These are phyloP conservation scores for Russula ochroleuca DNA, from an alignment of 768 basidiomycete genomes.

Conservation along the genomic window DNA sequence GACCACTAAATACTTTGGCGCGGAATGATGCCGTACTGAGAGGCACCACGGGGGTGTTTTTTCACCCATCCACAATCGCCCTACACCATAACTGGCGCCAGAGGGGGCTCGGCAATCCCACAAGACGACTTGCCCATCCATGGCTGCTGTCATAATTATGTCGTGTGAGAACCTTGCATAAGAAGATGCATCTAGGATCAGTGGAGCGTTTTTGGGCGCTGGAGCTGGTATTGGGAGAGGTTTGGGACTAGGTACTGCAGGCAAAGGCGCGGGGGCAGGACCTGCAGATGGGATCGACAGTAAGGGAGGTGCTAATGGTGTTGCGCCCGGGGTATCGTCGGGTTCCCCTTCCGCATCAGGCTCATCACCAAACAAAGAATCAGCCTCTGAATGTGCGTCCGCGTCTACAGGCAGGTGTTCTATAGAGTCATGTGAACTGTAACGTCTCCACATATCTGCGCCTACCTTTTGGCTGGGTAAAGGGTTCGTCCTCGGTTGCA, in stretches of 20 bases:
- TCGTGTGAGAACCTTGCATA: conserved; percentile 73
- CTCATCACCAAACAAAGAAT: conserved; percentile 89
- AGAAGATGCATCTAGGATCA: conserved; percentile 56
- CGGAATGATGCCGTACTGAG: conserved; percentile 54
- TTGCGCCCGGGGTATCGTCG: conserved; percentile 25
- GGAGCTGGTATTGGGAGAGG: conserved; percentile 54
- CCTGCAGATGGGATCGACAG: conserved; percentile 24
- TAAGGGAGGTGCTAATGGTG: not conserved
- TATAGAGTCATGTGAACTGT: conserved; percentile 10
- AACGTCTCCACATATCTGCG: not conserved
- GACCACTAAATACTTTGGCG: conserved; percentile 13
- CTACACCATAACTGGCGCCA: conserved; percentile 60
- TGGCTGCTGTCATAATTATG: conserved; percentile 79
- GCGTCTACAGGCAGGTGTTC: conserved; percentile 33
- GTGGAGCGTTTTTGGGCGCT: conserved; percentile 68
- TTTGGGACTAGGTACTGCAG: conserved; percentile 42
- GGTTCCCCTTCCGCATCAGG: conserved; percentile 55
- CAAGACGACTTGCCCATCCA: conserved; percentile 88
- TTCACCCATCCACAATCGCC: conserved; percentile 83
- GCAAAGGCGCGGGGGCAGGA: conserved; percentile 19
- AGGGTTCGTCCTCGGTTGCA: conserved; percentile 6
- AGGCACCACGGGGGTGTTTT: conserved; percentile 96
- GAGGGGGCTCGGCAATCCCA: conserved; percentile 80
- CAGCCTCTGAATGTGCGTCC: conserved; percentile 73
- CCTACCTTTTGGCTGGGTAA: conserved; percentile 11